Conservation (phyloP, 345 rosid species). For the Pugionium dolabratum region DNA sequence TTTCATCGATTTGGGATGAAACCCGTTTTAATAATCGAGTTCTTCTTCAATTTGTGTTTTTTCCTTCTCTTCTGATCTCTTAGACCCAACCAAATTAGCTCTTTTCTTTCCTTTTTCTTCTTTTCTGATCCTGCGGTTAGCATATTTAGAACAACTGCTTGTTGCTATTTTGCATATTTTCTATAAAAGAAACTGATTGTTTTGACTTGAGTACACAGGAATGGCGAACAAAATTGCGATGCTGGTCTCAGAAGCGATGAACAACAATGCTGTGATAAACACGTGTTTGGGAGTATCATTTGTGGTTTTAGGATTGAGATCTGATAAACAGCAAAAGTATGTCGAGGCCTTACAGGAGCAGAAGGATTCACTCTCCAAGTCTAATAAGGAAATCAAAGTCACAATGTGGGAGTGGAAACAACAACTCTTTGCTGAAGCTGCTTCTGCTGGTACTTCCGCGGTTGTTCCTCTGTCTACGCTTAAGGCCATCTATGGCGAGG, state of each 20-base stretch:
- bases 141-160: too few species aligned
- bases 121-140: too few species aligned
- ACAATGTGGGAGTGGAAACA: conserved; percentile 90
- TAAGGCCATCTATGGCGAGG: conserved; percentile 74
- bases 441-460: conserved; percentile 46
- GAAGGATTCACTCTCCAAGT: conserved; percentile 53
- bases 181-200: too few species aligned
- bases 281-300: conserved; percentile 57
- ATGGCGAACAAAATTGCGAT: conserved; percentile 47
- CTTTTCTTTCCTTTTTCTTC: not conserved
- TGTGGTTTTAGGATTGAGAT: conserved; percentile 53
- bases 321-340: conserved; percentile 59
- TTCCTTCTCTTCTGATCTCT: not conserved
- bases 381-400: conserved; percentile 63
- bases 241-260: conserved; percentile 48
- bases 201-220: too few species aligned
- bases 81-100: not conserved
- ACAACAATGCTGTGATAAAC: conserved; percentile 58
- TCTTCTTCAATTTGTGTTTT: not conserved
- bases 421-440: conserved; percentile 74
- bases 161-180: too few species aligned
- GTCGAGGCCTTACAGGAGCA: conserved; percentile 57
- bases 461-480: conserved; percentile 67
- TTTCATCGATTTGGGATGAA: too few species aligned
- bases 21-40: not conserved